These are phyloP conservation scores for Pichia cephalocereana DNA, from an alignment of 805 yeast genomes.

Conservation along the genomic window DNA sequence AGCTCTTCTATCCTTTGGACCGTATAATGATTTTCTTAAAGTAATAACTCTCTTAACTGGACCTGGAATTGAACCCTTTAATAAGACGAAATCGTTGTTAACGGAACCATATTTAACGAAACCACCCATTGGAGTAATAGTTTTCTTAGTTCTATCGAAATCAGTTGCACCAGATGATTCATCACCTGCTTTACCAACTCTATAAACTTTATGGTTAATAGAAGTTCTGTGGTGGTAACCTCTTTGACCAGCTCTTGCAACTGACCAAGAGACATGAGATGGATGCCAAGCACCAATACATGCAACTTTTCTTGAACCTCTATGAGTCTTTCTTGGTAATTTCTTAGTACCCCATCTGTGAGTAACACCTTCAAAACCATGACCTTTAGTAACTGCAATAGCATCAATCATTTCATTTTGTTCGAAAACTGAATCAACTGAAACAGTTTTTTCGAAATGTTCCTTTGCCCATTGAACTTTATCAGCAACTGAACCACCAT, in stretches of 20 bases:
- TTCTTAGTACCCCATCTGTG: constrained; percentile 99
- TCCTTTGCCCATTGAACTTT: constrained; percentile 98
- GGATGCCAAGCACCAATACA: constrained; percentile 99
- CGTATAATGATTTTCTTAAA: constrained; percentile 96
- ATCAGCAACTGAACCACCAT: constrained; percentile 98
- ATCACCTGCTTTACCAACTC: constrained; percentile 95
- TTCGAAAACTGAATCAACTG: constrained; percentile 94
- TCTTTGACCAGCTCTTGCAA: constrained; percentile 99
- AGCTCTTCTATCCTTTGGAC: constrained; percentile 97
- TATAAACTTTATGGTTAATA: constrained; percentile 99
- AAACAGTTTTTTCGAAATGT: constrained; percentile 98
- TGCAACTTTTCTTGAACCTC: constrained; percentile 99
- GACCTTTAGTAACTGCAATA: constrained; percentile 99
- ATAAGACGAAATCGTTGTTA: constrained; percentile 93
- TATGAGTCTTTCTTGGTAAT: constrained; percentile 99
- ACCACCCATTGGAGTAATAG: constrained; percentile 99
- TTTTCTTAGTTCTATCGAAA: constrained; percentile 99
- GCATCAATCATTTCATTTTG: constrained; percentile 98
- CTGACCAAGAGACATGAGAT: constrained; percentile 99
- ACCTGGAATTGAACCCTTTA: constrained; percentile 99
- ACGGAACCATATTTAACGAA: constrained; percentile 98
- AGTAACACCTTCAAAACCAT: constrained; percentile 99
- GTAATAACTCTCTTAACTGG: constrained; percentile 99
- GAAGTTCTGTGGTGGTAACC: constrained; percentile 99
- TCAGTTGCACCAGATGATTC: constrained; percentile 92